Conservation (phyloP, 176 grass and related monocot species). For the Oryza coarctata region DNA sequence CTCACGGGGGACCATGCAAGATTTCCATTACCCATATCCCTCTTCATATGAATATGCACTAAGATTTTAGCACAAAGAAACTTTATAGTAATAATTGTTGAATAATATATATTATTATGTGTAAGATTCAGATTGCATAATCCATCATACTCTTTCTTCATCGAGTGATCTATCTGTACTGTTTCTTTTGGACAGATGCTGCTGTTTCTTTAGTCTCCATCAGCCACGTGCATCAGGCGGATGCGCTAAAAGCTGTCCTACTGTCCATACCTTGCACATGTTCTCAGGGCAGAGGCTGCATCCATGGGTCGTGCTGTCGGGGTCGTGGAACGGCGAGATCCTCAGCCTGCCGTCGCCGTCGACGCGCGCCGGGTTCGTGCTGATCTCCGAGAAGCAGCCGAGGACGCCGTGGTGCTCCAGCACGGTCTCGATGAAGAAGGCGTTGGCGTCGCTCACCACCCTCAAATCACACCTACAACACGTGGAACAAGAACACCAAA, state of each 20-base stretch:
- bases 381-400: conserved; percentile 74
- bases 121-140: conserved; percentile 23
- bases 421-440: conserved; percentile 81
- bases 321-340: conserved; percentile 70
- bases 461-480: conserved; percentile 64
- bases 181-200: conserved; percentile 8
- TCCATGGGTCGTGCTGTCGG: conserved; percentile 43
- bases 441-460: conserved; percentile 87
- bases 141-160: background rate
- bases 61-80: background rate
- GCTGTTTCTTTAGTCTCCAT: conserved; percentile 1
- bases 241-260: background rate
- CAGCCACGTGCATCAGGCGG: conserved; percentile 25
- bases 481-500: background rate
- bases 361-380: conserved; percentile 57
- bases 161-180: background rate
- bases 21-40: background rate
- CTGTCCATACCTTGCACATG: conserved; percentile 82
- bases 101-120: background rate
- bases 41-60: background rate
- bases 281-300: conserved; percentile 79
- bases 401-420: conserved; percentile 67
- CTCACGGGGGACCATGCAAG: conserved; percentile 7
- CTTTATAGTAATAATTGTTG: background rate
- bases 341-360: conserved; percentile 62